Evolutionary conservation across 2,329 filamentous ascomycete genomes (phyloP).

Genomic region (Aspergillus transmontanensis): DNA sequence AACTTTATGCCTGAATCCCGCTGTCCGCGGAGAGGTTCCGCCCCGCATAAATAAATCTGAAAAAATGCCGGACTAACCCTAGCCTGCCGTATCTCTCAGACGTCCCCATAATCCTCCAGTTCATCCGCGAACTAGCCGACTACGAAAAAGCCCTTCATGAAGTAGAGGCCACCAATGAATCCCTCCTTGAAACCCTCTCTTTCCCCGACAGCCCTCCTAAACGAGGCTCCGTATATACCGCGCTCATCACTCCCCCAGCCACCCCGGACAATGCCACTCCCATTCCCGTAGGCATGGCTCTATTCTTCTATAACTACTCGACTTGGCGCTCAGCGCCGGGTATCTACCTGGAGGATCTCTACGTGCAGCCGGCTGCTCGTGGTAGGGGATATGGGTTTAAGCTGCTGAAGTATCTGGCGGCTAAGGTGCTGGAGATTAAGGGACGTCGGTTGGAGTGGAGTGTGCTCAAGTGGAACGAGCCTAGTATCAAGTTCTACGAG

Average conservation of each 20-base stretch:
- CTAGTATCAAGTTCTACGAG: constrained; percentile 82
- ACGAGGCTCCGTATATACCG: constrained; percentile 70
- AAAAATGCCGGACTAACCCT: neutral
- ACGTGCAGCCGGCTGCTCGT: constrained; percentile 70
- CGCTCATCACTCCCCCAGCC: constrained; percentile 63
- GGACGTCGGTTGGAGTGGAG: constrained; percentile 85
- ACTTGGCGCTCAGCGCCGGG: constrained; percentile 88
- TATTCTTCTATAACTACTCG: constrained; percentile 95
- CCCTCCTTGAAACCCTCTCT: constrained; percentile 73
- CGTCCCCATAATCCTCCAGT: constrained; percentile 73
- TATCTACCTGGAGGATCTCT: constrained; percentile 94
- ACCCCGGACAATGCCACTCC: constrained; percentile 41
- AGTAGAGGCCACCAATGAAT: constrained; percentile 77
- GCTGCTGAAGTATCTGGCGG: constrained; percentile 75
- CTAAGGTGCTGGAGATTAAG: constrained; percentile 71
- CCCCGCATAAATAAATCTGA: neutral
- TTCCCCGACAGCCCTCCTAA: constrained; percentile 62
- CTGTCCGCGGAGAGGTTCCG: too few species aligned
- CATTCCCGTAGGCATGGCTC: constrained; percentile 71
- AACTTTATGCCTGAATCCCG: too few species aligned
- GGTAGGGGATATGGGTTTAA: constrained; percentile 78
- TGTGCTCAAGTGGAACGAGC: constrained; percentile 90
- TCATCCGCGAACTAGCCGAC: constrained; percentile 83
- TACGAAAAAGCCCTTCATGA: constrained; percentile 78
- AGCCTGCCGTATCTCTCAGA: constrained; percentile 56